Evolutionary conservation across 768 basidiomycete genomes (phyloP).

Genomic region (Leucocoprinus birnbaumii): DNA sequence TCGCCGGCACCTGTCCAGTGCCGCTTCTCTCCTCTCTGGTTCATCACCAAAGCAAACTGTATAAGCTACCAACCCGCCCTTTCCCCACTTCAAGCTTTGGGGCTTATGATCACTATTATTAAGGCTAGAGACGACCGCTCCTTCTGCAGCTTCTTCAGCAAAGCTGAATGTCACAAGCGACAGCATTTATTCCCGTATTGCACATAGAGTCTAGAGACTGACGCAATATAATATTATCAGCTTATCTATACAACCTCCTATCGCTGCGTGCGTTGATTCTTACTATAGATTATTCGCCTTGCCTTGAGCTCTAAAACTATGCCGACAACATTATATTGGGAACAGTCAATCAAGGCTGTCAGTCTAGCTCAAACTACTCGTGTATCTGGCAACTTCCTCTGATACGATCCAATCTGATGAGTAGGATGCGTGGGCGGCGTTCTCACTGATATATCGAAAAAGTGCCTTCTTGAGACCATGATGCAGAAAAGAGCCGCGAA

Average conservation of each 20-base stretch:
- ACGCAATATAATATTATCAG: slow-evolving; percentile 2
- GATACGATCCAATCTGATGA: too few species aligned
- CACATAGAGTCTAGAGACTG: neutral
- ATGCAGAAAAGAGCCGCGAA: neutral
- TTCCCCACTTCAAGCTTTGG: neutral
- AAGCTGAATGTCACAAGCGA: neutral
- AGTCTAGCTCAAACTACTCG: too few species aligned
- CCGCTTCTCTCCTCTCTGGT: slow-evolving; percentile 23
- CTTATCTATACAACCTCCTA: slow-evolving; percentile 6
- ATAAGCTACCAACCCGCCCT: neutral
- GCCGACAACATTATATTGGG: neutral
- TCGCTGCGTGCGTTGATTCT: neutral
- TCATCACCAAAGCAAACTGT: neutral
- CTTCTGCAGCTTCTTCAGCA: too few species aligned
- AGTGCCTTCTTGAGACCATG: neutral
- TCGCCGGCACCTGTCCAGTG: slow-evolving; percentile 71
- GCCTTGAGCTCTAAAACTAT: neutral
- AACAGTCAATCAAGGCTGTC: neutral
- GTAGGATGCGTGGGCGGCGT: too few species aligned
- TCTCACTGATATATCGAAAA: too few species aligned
- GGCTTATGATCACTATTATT: neutral
- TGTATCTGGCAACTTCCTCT: too few species aligned
- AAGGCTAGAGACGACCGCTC: too few species aligned
- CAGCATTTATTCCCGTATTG: neutral
- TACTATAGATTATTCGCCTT: neutral